A percentile compares a stretch with the other conserved stretches of the same genome.
Evolutionary conservation across 768 basidiomycete genomes (phyloP).

Genomic region (Calocera viscosa): DNA sequence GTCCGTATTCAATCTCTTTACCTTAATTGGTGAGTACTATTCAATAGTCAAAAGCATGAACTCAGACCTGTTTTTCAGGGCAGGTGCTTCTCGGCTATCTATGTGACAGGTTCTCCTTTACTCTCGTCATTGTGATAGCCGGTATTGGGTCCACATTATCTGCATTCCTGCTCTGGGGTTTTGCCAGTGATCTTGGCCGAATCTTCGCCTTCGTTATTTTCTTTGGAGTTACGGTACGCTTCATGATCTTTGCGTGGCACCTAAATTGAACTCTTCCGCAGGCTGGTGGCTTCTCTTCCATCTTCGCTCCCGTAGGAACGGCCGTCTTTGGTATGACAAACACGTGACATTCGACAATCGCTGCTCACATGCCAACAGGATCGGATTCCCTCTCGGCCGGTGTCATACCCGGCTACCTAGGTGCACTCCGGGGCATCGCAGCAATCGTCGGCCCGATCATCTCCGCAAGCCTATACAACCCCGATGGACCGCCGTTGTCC

Average conservation of each 20-base stretch:
- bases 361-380: not conserved
- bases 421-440: not conserved
- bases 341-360: not conserved
- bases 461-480: slow-evolving; percentile 1
- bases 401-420: slow-evolving; percentile 3
- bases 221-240: slow-evolving; percentile 10
- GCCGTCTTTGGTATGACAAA: not conserved
- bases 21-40: not conserved
- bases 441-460: slow-evolving; percentile 5
- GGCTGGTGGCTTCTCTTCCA: slow-evolving; percentile 9
- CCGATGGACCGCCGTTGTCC: not conserved
- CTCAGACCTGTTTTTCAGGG: not conserved
- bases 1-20: slow-evolving; percentile 10
- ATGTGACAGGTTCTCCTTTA: slow-evolving; percentile 2
- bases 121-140: not conserved
- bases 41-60: not conserved
- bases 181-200: not conserved
- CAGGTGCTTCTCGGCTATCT: slow-evolving; percentile 8
- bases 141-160: not conserved
- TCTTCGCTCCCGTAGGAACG: not conserved
- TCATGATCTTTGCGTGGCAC: not conserved
- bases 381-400: not conserved
- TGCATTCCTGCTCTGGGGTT: slow-evolving; percentile 10
- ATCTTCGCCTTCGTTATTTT: slow-evolving; percentile 6
- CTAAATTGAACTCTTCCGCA: not conserved